A percentile compares a stretch with the other conserved stretches of the same genome.
phyloP scores from a whole-genome alignment of 2,329 filamentous ascomycete genomes.

The Pseudonectria foliicola region DNA sequence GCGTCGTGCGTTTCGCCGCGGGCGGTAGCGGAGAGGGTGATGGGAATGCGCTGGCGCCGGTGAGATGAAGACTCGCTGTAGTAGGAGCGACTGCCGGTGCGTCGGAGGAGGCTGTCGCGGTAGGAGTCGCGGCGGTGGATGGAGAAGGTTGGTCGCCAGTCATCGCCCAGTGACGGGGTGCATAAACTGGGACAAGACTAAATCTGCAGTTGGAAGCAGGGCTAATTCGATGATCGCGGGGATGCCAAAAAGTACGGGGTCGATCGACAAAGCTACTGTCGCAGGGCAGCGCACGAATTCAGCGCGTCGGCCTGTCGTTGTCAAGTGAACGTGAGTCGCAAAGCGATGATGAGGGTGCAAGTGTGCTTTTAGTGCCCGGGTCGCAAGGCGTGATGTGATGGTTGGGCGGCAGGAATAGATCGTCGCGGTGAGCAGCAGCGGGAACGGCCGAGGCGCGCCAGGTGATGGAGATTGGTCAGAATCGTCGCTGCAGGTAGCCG shows the following conservation, averaged over 20 bases:
- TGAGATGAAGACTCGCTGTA: slow-evolving; percentile 24
- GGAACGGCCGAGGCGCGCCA: too few species aligned
- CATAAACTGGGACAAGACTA: slow-evolving; percentile 20
- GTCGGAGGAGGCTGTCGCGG: slow-evolving; percentile 1
- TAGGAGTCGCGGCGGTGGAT: slow-evolving; percentile 7
- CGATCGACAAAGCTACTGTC: neutral
- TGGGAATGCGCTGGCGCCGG: slow-evolving; percentile 15
- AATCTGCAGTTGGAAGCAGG: slow-evolving; percentile 12
- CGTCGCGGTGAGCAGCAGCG: too few species aligned
- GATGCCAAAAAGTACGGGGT: slow-evolving; percentile 4
- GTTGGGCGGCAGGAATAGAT: too few species aligned
- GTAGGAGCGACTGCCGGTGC: slow-evolving; percentile 20
- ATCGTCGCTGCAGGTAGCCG: too few species aligned
- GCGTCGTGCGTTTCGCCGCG: neutral
- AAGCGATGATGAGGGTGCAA: too few species aligned
- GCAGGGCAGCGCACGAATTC: too few species aligned
- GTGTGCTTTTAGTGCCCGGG: too few species aligned
- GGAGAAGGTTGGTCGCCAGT: slow-evolving; percentile 16
- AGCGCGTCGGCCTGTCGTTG: too few species aligned
- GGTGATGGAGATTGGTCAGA: too few species aligned
- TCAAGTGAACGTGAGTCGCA: too few species aligned
- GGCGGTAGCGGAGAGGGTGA: slow-evolving; percentile 2
- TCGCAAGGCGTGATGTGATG: too few species aligned
- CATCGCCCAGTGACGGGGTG: slow-evolving; percentile 23
- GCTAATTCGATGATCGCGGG: slow-evolving; percentile 18